phyloP scores from a whole-genome alignment of 2,329 filamentous ascomycete genomes.

The Hirsutella thompsonii region DNA sequence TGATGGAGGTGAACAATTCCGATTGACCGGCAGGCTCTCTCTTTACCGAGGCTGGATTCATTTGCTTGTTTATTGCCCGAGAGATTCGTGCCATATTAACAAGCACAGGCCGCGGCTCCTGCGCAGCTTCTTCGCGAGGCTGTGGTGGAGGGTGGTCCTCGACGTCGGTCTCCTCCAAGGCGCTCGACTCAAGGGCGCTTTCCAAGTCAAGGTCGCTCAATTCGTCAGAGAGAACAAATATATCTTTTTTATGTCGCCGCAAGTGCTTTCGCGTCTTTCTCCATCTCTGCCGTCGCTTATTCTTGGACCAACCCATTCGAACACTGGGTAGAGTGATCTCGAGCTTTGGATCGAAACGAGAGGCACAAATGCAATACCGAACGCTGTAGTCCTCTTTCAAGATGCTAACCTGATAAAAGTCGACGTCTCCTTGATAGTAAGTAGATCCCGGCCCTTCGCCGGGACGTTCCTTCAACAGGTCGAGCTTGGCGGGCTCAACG shows the following conservation, averaged over 20 bases:
- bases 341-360: constrained; percentile 10
- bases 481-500: constrained; percentile 15
- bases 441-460: constrained; percentile 12
- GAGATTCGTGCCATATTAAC: constrained; percentile 13
- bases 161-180: constrained; percentile 3
- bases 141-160: constrained; percentile 1
- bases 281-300: constrained; percentile 13
- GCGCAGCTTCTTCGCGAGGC: not conserved
- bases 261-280: constrained; percentile 15
- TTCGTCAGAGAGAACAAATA: constrained; percentile 24
- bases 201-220: constrained; percentile 15
- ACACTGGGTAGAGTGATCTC: constrained; percentile 15
- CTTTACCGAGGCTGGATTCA: constrained; percentile 6
- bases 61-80: constrained; percentile 7
- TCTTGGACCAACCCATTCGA: constrained; percentile 12
- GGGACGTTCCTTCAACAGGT: constrained; percentile 1
- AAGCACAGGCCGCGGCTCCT: constrained; percentile 5
- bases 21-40: constrained; percentile 13
- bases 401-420: constrained; percentile 33
- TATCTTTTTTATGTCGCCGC: constrained; percentile 14
- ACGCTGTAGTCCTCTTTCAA: constrained; percentile 30
- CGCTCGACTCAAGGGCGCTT: constrained; percentile 4
- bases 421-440: constrained; percentile 20
- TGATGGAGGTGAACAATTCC: constrained; percentile 13
- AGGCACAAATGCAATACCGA: constrained; percentile 22